Evolutionary conservation across 1,284 basidiomycete species (phyloP), one percentile per base, ranked within the genome.

Genomic region (Ceratobasidium sp.): DNA sequence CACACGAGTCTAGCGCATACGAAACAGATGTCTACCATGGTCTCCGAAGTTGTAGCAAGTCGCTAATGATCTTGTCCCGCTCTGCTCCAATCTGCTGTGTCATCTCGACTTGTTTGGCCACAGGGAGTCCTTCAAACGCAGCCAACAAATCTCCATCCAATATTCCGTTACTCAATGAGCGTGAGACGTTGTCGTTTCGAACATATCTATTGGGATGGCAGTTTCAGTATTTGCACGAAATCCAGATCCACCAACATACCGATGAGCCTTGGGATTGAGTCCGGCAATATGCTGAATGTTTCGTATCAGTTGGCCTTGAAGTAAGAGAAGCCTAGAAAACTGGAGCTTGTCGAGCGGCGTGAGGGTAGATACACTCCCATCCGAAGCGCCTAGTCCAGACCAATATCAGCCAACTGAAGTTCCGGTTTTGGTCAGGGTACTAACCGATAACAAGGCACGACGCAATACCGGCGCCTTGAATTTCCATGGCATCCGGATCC

Each of bases 261-360:
- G 86, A 83, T 93, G 93, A 1, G 91, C 93, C 76, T 89, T 91
- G 1, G 97, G 97, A 79, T 99, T 98, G 45, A 98, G 84, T 1
- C 93, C 96, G 4, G 93, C 95, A 18, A 92, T 84, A 79, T 98
- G 97, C 78, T 95, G 94, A 12, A 98, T 89, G 76, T 94, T 96
- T 52, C 96, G 85, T 6, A 92, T 88, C 57, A 99, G 83, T 77
- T 96, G 94, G 0, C 94, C 92, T 79, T 98, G 95, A 0, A 98
- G 85, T 5, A 97, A 84, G 77, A 94, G 90, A 3, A 98, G 82
- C n/a, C 93, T 85, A 79, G 95, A 95, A 79, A 89, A 92, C 0
- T 89, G 85, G 0, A 84, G 84, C 72, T 95, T 90, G 55, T 93
- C 91, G 34, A 97, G 88, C 0, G 93, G 89, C 0, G 91, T 90